These are phyloP conservation scores for Verbascum thapsus DNA, from an alignment of 257 asterid species.

Conservation along the genomic window DNA sequence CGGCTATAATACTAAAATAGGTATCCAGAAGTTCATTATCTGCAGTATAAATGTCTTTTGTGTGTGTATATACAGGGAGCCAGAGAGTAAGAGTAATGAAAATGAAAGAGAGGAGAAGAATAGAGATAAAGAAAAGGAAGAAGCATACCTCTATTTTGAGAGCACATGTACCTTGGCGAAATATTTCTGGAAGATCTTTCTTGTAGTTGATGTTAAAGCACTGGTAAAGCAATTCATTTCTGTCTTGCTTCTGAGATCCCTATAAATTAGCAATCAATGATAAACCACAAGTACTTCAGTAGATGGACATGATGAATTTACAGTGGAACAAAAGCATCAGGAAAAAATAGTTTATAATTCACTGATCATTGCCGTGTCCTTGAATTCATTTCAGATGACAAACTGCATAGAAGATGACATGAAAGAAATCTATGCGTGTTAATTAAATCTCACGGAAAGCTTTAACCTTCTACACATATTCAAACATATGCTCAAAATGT, in stretches of 20 bases:
- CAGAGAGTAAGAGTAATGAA: background rate
- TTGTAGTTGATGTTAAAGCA: slow-evolving; percentile 73
- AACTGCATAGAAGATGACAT: background rate
- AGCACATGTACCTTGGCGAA: slow-evolving; percentile 92
- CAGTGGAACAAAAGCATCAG: background rate
- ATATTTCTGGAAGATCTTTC: slow-evolving; percentile 60
- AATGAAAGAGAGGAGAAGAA: background rate
- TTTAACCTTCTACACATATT: too few species aligned
- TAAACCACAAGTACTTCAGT: slow-evolving; percentile 10
- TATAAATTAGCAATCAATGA: slow-evolving; percentile 21
- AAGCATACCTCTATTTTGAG: slow-evolving; percentile 63
- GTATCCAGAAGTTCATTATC: background rate
- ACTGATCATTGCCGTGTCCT: too few species aligned
- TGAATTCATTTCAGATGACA: background rate
- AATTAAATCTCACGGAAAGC: background rate
- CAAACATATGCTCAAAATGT: background rate
- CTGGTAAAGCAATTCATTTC: slow-evolving; percentile 76
- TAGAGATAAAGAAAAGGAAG: slow-evolving; percentile 1
- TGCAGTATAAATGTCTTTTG: too few species aligned
- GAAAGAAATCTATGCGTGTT: background rate
- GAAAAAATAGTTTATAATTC: background rate
- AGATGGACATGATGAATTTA: background rate
- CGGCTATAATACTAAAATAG: background rate
- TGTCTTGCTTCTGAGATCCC: slow-evolving; percentile 75
- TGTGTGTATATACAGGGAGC: background rate